Evolutionary conservation across 2,329 filamentous ascomycete genomes (phyloP), one percentile per base, ranked within the genome.

Genomic region (Aspergillus pseudoterreus): DNA sequence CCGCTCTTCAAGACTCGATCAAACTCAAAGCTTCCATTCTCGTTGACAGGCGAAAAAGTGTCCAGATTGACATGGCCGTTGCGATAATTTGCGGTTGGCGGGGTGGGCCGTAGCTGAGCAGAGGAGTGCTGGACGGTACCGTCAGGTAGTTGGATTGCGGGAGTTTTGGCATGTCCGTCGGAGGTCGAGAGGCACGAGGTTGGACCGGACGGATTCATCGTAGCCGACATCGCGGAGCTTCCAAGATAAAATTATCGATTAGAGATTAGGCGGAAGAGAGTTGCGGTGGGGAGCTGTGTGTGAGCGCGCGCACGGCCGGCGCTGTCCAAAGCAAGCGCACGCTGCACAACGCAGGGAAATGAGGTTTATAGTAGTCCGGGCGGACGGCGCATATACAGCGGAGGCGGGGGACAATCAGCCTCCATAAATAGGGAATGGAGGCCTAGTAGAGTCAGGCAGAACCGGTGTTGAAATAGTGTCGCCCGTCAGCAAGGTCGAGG

Each of bases 11-110:
- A 82, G 50, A 97, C 89, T 46, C 91, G 86, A 71, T 99, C 94
- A 65, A 95, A 95, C 65, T 94, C 92, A 70, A 96, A 99, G 71
- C 90, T 94, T 56, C 94, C 94, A 71, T 95, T 92, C 71, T 95
- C 87, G 67, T 92, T 95, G 57, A 97, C 90, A 4, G 91, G 90
- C 27, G 90, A 94, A 65, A 90, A 85, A 14, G 85, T 79, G 58
- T 88, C 84, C 41, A 86, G 67, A 22, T 75, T 76, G 22, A 83
- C 71, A 60, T 82, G 78, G 50, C 73, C 72, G 50, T 63, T 75
- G 52, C 73, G 71, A 61, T 61, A 61, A 10, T 57, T 30, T 14
- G 49, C 22, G 38, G 59, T 49, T 11, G 54, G 50, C 27, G 59
- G 57, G 33, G 56, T 53, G 11, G 61, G 62, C 27, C 58, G 60